These are phyloP conservation scores for Anisodus acutangulus DNA, from an alignment of 257 asterid species.

Conservation along the genomic window DNA sequence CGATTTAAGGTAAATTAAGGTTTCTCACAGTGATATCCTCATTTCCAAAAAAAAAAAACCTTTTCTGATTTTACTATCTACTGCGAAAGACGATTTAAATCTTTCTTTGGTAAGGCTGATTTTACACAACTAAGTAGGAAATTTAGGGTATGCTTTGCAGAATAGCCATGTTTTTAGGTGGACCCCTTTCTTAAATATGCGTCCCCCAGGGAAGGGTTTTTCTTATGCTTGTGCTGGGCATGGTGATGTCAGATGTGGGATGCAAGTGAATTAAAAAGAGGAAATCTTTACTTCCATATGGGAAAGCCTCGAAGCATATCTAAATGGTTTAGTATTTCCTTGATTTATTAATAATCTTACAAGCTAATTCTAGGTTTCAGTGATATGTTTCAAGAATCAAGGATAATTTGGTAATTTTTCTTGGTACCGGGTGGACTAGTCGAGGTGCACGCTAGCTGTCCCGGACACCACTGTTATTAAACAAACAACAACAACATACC, in stretches of 20 bases:
- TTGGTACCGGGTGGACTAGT: background rate
- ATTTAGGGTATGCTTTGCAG: background rate
- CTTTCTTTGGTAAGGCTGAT: background rate
- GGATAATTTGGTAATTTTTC: background rate
- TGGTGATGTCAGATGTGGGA: background rate
- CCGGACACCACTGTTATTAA: background rate
- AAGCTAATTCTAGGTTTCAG: conserved; percentile 3
- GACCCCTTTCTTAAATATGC: background rate
- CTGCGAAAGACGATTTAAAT: background rate
- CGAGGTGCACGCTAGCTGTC: background rate
- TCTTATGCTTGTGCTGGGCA: background rate
- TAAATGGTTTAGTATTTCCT: background rate
- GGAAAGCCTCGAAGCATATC: background rate
- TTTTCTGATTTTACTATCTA: background rate
- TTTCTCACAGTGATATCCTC: background rate
- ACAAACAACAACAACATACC: background rate
- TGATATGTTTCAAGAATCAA: background rate
- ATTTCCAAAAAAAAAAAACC: background rate
- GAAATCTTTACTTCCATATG: background rate
- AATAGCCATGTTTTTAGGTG: background rate
- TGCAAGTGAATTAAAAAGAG: background rate
- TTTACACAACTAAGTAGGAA: background rate
- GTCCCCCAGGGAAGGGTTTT: background rate
- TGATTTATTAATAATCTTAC: background rate
- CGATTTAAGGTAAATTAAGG: background rate